These are phyloP conservation scores for Ceratocystis colombiana DNA, from an alignment of 2,329 filamentous ascomycete species.

Conservation along the genomic window DNA sequence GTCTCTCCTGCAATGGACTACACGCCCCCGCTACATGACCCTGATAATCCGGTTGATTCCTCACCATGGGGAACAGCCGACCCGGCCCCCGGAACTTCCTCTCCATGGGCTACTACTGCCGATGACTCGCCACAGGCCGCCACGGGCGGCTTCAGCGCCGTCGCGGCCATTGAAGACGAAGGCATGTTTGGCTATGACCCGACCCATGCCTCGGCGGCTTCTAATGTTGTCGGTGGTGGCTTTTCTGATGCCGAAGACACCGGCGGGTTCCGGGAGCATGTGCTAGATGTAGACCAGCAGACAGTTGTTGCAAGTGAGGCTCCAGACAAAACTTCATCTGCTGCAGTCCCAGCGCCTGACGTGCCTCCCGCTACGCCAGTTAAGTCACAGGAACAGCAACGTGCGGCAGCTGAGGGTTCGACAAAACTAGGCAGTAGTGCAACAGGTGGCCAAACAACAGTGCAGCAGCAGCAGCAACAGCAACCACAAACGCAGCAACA, in stretches of 20 bases:
- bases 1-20: constrained; percentile 43
- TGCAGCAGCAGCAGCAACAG: constrained; percentile 11
- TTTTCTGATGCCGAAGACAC: neutral
- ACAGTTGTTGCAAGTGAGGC: constrained; percentile 1
- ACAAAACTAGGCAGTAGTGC: neutral
- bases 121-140: constrained; percentile 39
- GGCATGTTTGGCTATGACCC: constrained; percentile 16
- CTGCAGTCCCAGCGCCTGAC: neutral
- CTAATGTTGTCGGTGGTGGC: neutral
- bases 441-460: constrained; percentile 1
- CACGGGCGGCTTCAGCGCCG: constrained; percentile 31
- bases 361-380: constrained; percentile 27
- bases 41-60: constrained; percentile 43
- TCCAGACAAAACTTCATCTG: neutral
- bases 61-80: constrained; percentile 50
- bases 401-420: constrained; percentile 26
- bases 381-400: constrained; percentile 29
- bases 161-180: constrained; percentile 17
- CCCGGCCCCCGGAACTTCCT: constrained; percentile 38
- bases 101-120: constrained; percentile 43
- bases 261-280: neutral
- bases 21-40: constrained; percentile 45
- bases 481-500: constrained; percentile 32
- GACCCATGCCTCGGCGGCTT: neutral
- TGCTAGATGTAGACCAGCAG: neutral